Evolutionary conservation across 2,329 filamentous ascomycete species (phyloP), one percentile per base, ranked within the genome.

Genomic region (Triangularia verruculosa): DNA sequence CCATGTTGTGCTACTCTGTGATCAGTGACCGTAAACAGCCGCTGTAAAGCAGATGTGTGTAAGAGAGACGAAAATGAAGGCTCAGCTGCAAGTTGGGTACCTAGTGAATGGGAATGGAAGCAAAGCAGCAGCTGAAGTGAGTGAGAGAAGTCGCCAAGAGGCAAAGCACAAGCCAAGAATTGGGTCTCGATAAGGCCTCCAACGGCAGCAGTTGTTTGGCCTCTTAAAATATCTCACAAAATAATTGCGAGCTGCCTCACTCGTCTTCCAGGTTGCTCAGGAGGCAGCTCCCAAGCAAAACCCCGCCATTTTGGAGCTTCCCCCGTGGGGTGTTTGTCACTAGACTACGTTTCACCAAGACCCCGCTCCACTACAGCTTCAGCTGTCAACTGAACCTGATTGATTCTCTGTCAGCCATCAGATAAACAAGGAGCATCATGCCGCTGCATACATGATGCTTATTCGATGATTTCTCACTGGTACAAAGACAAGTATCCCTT

Each of bases 1-100:
- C 17, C 65, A 68, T 68, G 34, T 57, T 54, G 39, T 20, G 22
- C 9, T 28, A 25, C 27, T 47, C 28, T 55, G 27, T 34, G 22
- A 34, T 15, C 17, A 58, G 28, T 43, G 17, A 20, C 17, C 32
- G n/a, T 58, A 47, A 58, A 43, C 22, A 24, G 32, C 30, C 24
- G 22, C 24, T n/a, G 12, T 27, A 58, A 47, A 25, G 27, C 20
- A 24, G 22, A 8, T 15, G 11, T 52, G 57, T 25, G 9, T 11
- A 59, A 52, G 27, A 30, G 27, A 25, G n/a, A 11, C 15, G 28
- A 47, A 47, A 47, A 47, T 11, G 34, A 28, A 11, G 30, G 39
- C 17, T 43, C 22, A 30, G n/a, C 20, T 28, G 9, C 11, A 11
- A 24, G 25, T 39, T 57, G 20, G 30, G 17, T 20, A 32, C 25